Percentiles rank a stretch among this genome's conserved stretches.
These are phyloP conservation scores for Carex parvula DNA, from an alignment of 176 grass and related monocot species.

Conservation along the genomic window DNA sequence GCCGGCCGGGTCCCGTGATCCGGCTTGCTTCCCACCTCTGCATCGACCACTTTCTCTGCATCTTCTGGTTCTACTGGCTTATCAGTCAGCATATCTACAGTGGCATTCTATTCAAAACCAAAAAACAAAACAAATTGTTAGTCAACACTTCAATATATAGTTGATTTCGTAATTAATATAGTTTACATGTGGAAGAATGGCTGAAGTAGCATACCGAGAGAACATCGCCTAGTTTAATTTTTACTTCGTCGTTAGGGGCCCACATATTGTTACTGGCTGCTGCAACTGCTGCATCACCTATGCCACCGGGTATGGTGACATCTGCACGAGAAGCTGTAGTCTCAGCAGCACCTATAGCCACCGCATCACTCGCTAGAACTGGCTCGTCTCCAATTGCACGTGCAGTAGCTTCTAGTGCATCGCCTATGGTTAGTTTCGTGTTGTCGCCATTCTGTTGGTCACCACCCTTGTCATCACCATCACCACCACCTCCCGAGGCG, in stretches of 20 bases:
- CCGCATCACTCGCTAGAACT: conserved; percentile 42
- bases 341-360: conserved; percentile 54
- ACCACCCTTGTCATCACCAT: neutral
- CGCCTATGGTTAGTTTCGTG: conserved; percentile 28
- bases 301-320: conserved; percentile 18
- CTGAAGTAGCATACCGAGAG: conserved; percentile 27
- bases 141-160: neutral
- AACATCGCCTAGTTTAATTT: conserved; percentile 52
- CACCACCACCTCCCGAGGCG: neutral
- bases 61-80: conserved; percentile 46
- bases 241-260: conserved; percentile 29
- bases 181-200: neutral
- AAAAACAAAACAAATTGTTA: neutral
- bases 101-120: conserved; percentile 37
- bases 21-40: conserved; percentile 44
- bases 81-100: conserved; percentile 36
- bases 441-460: neutral
- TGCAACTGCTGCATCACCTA: conserved; percentile 32
- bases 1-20: conserved; percentile 23
- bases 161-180: neutral
- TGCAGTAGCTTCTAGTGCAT: conserved; percentile 34
- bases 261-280: conserved; percentile 39
- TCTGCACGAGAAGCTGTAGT: conserved; percentile 32
- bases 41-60: conserved; percentile 40
- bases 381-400: conserved; percentile 11